phyloP scores from a whole-genome alignment of 106 monocot species.

The Dioscorea alata region DNA sequence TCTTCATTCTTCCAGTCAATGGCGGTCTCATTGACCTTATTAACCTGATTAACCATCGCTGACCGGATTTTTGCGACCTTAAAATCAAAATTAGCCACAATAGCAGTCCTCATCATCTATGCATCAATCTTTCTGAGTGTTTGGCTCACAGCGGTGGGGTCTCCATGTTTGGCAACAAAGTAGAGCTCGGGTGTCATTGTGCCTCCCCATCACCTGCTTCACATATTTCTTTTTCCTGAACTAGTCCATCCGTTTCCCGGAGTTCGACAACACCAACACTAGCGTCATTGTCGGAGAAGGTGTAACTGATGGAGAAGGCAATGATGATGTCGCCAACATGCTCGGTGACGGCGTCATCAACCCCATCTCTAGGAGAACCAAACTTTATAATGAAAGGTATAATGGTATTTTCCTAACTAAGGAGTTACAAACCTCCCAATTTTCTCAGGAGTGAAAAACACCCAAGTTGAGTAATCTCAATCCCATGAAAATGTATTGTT shows the following conservation, averaged over 20 bases:
- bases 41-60: conserved; percentile 38
- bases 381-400: too few relatives aligned
- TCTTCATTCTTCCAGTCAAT: conserved; percentile 12
- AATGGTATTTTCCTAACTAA: too few relatives aligned
- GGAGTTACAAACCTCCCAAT: too few relatives aligned
- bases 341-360: background rate
- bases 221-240: conserved; percentile 41
- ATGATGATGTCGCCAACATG: background rate
- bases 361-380: too few relatives aligned
- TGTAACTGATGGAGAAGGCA: conserved; percentile 6
- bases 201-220: conserved; percentile 53
- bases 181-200: conserved; percentile 54
- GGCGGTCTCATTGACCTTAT: conserved; percentile 65
- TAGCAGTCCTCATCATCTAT: conserved; percentile 32
- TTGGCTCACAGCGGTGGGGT: conserved; percentile 25
- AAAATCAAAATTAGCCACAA: conserved; percentile 25
- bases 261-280: conserved; percentile 32
- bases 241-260: conserved; percentile 15
- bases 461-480: too few relatives aligned
- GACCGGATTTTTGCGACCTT: conserved; percentile 40
- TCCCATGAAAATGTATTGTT: too few relatives aligned
- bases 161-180: conserved; percentile 35
- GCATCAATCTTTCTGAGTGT: conserved; percentile 29
- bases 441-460: too few relatives aligned
- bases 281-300: conserved; percentile 13